phyloP scores from a whole-genome alignment of 306 rosid genomes.

The Vachellia pachyceras region DNA sequence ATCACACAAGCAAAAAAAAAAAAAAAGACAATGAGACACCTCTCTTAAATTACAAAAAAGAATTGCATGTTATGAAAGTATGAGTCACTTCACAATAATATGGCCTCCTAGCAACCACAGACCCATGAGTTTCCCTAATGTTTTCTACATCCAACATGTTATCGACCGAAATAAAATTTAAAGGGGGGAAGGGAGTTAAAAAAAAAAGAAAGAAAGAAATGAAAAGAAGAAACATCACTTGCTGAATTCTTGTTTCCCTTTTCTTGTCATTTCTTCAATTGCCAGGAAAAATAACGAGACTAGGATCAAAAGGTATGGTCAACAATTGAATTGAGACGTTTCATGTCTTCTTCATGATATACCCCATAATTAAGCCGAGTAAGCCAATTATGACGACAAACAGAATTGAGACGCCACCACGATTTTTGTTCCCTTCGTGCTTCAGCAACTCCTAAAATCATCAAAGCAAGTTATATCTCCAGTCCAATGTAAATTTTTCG shows the following conservation, averaged over 20 bases:
- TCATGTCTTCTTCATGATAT: slow-evolving; percentile 69
- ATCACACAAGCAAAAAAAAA: slow-evolving; percentile 43
- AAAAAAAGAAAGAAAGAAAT: background rate
- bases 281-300: slow-evolving; percentile 46
- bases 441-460: slow-evolving; percentile 75
- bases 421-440: slow-evolving; percentile 63
- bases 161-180: slow-evolving; percentile 41
- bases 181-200: background rate
- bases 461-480: slow-evolving; percentile 11
- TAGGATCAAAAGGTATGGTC: slow-evolving; percentile 42
- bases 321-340: slow-evolving; percentile 33
- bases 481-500: background rate
- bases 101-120: slow-evolving; percentile 45
- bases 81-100: slow-evolving; percentile 53
- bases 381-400: slow-evolving; percentile 65
- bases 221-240: slow-evolving; percentile 41
- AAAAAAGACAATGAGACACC: slow-evolving; percentile 5
- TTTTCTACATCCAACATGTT: slow-evolving; percentile 54
- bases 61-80: slow-evolving; percentile 64
- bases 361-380: slow-evolving; percentile 76
- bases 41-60: slow-evolving; percentile 66
- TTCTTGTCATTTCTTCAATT: slow-evolving; percentile 52
- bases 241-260: slow-evolving; percentile 53
- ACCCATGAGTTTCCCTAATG: slow-evolving; percentile 50
- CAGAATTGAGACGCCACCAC: slow-evolving; percentile 72